Percentiles rank a stretch among this genome's conserved stretches.
Evolutionary conservation across 2,329 filamentous ascomycete genomes (phyloP).

Genomic region (Coniosporium tulheliwenetii): DNA sequence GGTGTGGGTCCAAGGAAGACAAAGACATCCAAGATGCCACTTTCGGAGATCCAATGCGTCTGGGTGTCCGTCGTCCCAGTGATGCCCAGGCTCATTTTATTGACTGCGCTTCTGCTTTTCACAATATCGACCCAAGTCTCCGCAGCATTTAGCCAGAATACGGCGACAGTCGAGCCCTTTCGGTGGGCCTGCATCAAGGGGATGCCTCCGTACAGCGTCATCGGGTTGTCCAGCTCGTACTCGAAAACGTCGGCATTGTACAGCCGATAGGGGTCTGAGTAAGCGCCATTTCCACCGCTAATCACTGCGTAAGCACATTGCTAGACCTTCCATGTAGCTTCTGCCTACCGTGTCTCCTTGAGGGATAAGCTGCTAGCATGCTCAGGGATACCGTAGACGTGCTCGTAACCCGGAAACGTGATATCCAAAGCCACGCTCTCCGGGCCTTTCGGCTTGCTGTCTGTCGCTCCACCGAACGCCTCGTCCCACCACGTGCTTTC

Average conservation of each 20-base stretch:
- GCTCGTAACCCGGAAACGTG: slow-evolving; percentile 76
- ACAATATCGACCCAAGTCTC: slow-evolving; percentile 96
- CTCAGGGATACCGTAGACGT: slow-evolving; percentile 89
- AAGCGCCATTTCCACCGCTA: slow-evolving; percentile 66
- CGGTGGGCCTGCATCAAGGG: slow-evolving; percentile 96
- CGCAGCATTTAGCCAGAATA: slow-evolving; percentile 94
- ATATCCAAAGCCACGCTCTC: slow-evolving; percentile 88
- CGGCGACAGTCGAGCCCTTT: slow-evolving; percentile 81
- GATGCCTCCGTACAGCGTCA: slow-evolving; percentile 96
- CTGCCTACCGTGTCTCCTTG: slow-evolving; percentile 58
- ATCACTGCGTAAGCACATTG: slow-evolving; percentile 8
- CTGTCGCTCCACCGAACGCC: slow-evolving; percentile 85
- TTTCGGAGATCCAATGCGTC: slow-evolving; percentile 95
- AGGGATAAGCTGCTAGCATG: slow-evolving; percentile 80
- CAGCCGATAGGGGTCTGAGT: slow-evolving; percentile 78
- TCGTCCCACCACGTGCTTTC: slow-evolving; percentile 98
- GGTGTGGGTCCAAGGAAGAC: slow-evolving; percentile 85
- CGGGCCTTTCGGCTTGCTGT: slow-evolving; percentile 85
- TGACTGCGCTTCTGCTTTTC: slow-evolving; percentile 58
- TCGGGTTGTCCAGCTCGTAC: slow-evolving; percentile 90
- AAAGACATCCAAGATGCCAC: slow-evolving; percentile 79
- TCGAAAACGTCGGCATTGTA: slow-evolving; percentile 98
- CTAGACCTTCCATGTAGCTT: background rate
- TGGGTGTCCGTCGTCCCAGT: slow-evolving; percentile 58
- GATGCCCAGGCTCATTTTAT: slow-evolving; percentile 61